Conservation (phyloP, 257 asterid genomes). For the Ballota nigra region DNA sequence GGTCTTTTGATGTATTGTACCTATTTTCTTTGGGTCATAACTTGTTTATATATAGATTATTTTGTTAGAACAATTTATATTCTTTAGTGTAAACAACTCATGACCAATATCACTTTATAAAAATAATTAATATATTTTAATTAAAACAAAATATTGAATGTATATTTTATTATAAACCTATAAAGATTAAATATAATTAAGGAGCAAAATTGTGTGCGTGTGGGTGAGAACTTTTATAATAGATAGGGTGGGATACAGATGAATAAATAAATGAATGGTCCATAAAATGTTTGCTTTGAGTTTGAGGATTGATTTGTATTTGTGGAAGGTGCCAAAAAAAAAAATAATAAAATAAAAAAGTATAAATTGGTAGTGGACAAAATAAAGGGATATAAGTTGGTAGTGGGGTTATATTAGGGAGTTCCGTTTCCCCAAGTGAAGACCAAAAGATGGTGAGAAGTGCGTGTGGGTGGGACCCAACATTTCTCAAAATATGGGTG, state of each 20-base stretch:
- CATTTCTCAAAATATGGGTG: constrained; percentile 37
- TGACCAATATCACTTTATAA: too few species aligned
- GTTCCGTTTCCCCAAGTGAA: constrained; percentile 40
- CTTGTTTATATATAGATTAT: too few species aligned
- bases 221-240: neutral
- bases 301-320: constrained; percentile 3
- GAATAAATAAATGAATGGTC: neutral
- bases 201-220: neutral
- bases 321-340: neutral
- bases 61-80: too few species aligned
- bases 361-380: constrained; percentile 40
- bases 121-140: too few species aligned
- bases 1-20: too few species aligned
- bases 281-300: neutral
- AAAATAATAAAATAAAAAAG: neutral
- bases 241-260: neutral
- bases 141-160: too few species aligned
- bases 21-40: too few species aligned
- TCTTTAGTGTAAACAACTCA: too few species aligned
- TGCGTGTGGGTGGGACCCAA: constrained; percentile 35
- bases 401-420: constrained; percentile 23
- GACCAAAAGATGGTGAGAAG: constrained; percentile 26
- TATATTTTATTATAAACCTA: too few species aligned
- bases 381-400: constrained; percentile 41
- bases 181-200: neutral